Base-by-base conservation (phyloP, 2,329 filamentous ascomycete species). In the Pseudogymnoascus sp. region DNA sequence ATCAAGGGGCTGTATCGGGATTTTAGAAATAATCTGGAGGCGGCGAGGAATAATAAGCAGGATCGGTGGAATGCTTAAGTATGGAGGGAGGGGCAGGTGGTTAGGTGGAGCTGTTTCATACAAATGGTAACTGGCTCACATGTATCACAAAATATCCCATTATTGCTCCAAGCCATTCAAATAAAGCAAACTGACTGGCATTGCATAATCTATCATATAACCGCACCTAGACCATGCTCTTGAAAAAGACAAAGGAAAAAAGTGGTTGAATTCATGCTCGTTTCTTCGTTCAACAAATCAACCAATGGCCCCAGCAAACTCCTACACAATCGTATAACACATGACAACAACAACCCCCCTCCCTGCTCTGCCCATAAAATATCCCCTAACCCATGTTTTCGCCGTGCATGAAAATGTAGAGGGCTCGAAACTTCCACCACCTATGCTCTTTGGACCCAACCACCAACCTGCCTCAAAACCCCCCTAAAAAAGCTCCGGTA, bases 11-110 rank as follows among this genome's bases (percentile, higher is more conserved):
- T 93, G 12, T 91, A 86, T 73, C 74, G 76, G 8, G 82, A 87
- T 61, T 92, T 91, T 68, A 86, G 86, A 72, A 75, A 78, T 1
- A 84, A 81, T 66, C 75, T 90, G 23, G 81, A 87, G 68, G 72
- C 76, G 49, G 86, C 85, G 9, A 77, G 84, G 67, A 77, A 82
- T 64, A 71, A 75, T 16, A 79, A 80, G 74, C 39, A 60, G 25
- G 23, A 33, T 16, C 60, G 62, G 35, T 63, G 55, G 55, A 39
- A 39, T 59, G 55, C 30, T 59, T 59, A n/a, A 58, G 25, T 16
- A n/a, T 23, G 16, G 25, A 16, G 39, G n/a, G 42, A 11, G 42
- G 19, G 25, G 19, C 19, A 28, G 25, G 6, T 28, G 25, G 19
- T 19, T 19, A 19, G 19, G 39, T 42, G 14, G 11, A 49, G 41